phyloP scores from a whole-genome alignment of 306 rosid species.

The Betula pendula region DNA sequence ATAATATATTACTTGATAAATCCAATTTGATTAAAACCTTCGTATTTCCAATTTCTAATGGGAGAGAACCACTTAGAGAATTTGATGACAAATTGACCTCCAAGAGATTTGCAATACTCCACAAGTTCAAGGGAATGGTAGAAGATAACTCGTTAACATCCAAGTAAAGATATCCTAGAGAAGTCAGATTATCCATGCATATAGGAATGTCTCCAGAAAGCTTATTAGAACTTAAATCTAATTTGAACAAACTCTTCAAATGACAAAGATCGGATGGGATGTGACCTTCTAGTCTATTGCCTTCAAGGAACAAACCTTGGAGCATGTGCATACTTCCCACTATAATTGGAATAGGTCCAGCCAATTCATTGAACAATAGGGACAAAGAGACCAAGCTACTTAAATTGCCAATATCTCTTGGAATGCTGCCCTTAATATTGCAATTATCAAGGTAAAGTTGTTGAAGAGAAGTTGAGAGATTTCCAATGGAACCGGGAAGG shows the following conservation, averaged over 20 bases:
- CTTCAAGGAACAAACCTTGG: neutral
- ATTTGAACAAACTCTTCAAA: neutral
- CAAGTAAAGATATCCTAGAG: neutral
- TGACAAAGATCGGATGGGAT: neutral
- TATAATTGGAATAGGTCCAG: conserved; percentile 1
- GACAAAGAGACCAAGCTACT: neutral
- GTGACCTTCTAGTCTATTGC: neutral
- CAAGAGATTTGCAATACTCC: neutral
- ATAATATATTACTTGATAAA: conserved; percentile 29
- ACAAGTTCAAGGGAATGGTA: neutral
- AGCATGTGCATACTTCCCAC: neutral
- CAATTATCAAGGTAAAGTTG: fast-evolving
- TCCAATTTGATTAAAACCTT: conserved; percentile 7
- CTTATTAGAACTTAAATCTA: neutral
- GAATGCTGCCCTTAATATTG: conserved; percentile 12
- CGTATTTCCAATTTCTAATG: conserved; percentile 10
- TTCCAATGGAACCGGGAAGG: conserved; percentile 2
- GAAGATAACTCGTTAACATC: conserved; percentile 9
- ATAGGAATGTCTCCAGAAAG: conserved; percentile 4
- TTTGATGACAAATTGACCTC: conserved; percentile 12
- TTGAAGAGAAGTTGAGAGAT: neutral
- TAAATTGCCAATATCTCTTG: conserved; percentile 6
- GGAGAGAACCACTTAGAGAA: conserved; percentile 27
- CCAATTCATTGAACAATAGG: neutral
- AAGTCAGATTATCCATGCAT: neutral